Evolutionary conservation across 2,329 filamentous ascomycete genomes (phyloP).

Genomic region (Metarhizium robertsii): DNA sequence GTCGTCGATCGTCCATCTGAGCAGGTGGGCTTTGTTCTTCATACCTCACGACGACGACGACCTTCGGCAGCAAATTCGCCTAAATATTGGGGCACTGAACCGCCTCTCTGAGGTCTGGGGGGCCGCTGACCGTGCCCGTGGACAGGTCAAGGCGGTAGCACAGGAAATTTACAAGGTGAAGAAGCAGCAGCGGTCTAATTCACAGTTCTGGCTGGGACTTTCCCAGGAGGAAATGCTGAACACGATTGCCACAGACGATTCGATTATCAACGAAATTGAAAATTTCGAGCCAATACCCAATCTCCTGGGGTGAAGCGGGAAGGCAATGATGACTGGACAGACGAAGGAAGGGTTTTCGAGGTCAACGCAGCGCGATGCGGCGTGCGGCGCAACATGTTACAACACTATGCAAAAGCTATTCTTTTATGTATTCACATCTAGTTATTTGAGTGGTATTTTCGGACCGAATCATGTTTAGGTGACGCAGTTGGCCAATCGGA

Average conservation of each 20-base stretch:
- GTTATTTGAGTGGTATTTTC: no score
- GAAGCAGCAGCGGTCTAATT: slow-evolving; percentile 44
- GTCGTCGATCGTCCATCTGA: slow-evolving; percentile 72
- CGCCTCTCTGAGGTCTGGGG: slow-evolving; percentile 62
- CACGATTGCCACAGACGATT: slow-evolving; percentile 47
- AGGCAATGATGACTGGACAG: neutral
- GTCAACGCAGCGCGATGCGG: neutral
- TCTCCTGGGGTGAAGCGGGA: slow-evolving; percentile 9
- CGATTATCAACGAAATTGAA: slow-evolving; percentile 50
- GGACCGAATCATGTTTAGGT: no score
- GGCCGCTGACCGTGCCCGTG: slow-evolving; percentile 58
- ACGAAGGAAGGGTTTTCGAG: neutral
- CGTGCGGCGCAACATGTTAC: no score
- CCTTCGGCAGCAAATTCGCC: slow-evolving; percentile 63
- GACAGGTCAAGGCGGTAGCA: slow-evolving; percentile 70
- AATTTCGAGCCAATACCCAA: slow-evolving; percentile 14
- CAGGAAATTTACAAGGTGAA: slow-evolving; percentile 59
- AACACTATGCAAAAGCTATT: no score
- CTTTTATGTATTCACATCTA: no score
- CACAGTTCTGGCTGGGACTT: slow-evolving; percentile 45
- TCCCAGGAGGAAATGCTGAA: slow-evolving; percentile 46
- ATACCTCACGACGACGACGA: slow-evolving; percentile 53
- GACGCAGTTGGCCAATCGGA: no score
- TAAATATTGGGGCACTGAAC: slow-evolving; percentile 70
- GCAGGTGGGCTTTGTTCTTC: slow-evolving; percentile 62